Evolutionary conservation across 257 asterid species (phyloP).

Genomic region (Pogostemon cablin): DNA sequence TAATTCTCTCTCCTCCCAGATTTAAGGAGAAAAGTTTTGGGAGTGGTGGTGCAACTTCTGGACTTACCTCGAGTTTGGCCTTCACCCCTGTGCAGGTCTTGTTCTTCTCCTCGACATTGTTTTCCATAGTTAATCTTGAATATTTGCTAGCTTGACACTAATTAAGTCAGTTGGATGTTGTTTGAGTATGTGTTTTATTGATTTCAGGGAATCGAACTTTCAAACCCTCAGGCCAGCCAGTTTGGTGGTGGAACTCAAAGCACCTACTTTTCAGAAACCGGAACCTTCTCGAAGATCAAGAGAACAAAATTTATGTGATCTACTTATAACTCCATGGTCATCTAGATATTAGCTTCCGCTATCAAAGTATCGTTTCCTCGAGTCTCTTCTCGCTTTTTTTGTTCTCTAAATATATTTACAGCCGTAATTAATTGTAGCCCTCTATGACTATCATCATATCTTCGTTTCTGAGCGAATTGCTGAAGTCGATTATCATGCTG

Average conservation of each 20-base stretch:
- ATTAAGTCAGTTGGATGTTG: background rate
- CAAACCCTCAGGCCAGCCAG: conserved; percentile 91
- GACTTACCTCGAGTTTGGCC: conserved; percentile 93
- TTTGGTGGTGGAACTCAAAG: conserved; percentile 90
- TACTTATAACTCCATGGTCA: background rate
- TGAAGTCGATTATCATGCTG: background rate
- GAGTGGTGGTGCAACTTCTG: conserved; percentile 93
- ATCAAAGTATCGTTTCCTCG: too few species aligned
- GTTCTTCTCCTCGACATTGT: conserved; percentile 15
- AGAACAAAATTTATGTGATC: conserved; percentile 40
- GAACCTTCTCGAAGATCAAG: conserved; percentile 92
- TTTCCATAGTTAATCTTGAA: background rate
- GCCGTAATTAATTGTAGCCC: too few species aligned
- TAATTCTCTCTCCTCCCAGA: conserved; percentile 45
- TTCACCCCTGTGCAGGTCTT: conserved; percentile 98
- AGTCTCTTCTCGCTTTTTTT: too few species aligned
- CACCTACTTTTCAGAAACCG: conserved; percentile 91
- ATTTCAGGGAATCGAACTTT: conserved; percentile 88
- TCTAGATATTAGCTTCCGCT: background rate
- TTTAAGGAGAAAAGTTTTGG: conserved; percentile 75
- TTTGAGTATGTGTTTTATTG: conserved; percentile 11
- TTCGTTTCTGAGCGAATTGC: too few species aligned
- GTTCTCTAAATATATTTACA: too few species aligned
- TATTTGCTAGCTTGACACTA: background rate
- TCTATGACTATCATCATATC: too few species aligned